These are phyloP conservation scores for Zygosaccharomyces rouxii DNA, from an alignment of 805 yeast species.

Conservation along the genomic window DNA sequence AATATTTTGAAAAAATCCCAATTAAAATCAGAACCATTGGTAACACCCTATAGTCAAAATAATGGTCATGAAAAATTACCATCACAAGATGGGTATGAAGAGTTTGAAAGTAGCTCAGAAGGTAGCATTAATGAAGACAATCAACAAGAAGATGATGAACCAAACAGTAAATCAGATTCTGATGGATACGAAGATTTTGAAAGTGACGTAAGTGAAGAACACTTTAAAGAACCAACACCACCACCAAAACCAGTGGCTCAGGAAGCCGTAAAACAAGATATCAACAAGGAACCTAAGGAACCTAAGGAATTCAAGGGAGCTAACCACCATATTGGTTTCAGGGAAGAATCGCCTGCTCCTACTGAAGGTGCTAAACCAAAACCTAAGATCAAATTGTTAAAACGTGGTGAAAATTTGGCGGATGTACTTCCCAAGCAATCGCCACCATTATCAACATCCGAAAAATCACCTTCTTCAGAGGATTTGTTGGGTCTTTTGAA, in stretches of 20 bases:
- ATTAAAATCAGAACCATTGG: background rate
- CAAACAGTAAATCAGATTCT: constrained; percentile 11
- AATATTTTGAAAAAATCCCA: constrained; percentile 17
- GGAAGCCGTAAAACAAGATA: constrained; percentile 15
- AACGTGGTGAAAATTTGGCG: constrained; percentile 36
- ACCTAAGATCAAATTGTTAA: constrained; percentile 36
- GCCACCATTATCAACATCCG: background rate
- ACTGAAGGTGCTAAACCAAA: constrained; percentile 17
- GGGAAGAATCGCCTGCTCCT: constrained; percentile 8
- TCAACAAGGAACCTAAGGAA: constrained; percentile 18
- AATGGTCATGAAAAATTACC: constrained; percentile 5
- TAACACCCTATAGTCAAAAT: background rate
- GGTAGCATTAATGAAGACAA: constrained; percentile 3
- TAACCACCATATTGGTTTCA: constrained; percentile 6
- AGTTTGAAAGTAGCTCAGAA: constrained; percentile 23
- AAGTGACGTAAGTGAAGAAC: constrained; percentile 24
- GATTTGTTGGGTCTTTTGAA: constrained; percentile 7
- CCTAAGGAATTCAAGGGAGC: constrained; percentile 18
- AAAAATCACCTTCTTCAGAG: constrained; percentile 6
- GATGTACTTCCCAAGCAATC: constrained; percentile 14
- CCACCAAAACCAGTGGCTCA: constrained; percentile 1
- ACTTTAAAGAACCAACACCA: constrained; percentile 10
- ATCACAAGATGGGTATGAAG: constrained; percentile 18
- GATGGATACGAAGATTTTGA: constrained; percentile 29
- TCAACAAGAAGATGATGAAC: constrained; percentile 9